Base-by-base conservation (phyloP, 176 grass and related monocot species). In the Aegilops umbellulata region DNA sequence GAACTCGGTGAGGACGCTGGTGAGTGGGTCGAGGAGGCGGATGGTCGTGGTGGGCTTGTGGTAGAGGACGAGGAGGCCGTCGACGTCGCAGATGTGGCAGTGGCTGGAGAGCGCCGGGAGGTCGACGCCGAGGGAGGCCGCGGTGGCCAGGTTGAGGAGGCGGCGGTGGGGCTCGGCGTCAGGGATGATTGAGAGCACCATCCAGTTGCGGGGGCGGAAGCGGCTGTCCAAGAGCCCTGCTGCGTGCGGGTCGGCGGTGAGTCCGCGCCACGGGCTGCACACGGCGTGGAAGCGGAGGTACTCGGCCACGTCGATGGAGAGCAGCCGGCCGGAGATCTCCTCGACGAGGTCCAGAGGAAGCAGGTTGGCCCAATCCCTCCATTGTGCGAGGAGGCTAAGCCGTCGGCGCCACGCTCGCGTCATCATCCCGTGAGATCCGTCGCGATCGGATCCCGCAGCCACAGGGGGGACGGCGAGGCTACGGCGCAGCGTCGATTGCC, bases 311-410 rank as follows among this genome's bases (percentile, higher is more conserved):
- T 69, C 64, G 27, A 23, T 0, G 79, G 27, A 55, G 51, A 55
- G 51, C 51, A 55, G 51, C 51, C 51, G 6, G 51, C 51, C 51
- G 51, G 51, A 19, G 42, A 81, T 81, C 11, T 81, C 79, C 41
- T 69, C 27, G 42, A 10, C 10, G 29, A 69, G 64, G 1, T 69
- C 42, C 0, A 17, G 15, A 26, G 15, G 51, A 20, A 55, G 10
- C 60, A 65, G 38, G 61, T 64, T 80, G 24, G 32, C 23, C 78
- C 78, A 66, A 25, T 80, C 78, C 39, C 78, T 30, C 60, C 60
- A 55, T 55, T 55, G 1, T 19, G 51, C 51, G 51, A 55, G 51
- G 51, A 55, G 51, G 51, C 35, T 2, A 55, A 55, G 58, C 23
- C 78, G 60, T 15, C 15, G 65, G 2, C 3, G 78, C 23, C n/a